Percentiles rank a stretch among this genome's conserved stretches.
Conservation (phyloP, 2,329 filamentous ascomycete genomes). For the Rutstroemia sp. region DNA sequence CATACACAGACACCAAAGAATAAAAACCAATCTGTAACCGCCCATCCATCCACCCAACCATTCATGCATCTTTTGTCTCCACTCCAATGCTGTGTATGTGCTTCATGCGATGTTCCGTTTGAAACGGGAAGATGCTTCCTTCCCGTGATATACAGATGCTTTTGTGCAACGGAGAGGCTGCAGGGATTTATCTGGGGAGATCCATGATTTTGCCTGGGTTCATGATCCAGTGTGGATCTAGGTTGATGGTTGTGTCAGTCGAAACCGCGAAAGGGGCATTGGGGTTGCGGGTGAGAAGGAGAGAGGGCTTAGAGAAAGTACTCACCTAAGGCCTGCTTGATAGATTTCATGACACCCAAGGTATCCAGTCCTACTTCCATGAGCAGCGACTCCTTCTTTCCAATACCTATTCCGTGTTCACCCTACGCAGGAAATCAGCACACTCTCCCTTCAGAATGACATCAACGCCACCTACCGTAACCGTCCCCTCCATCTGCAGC, state of each 20-base stretch:
- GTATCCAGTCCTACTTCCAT: constrained; percentile 77
- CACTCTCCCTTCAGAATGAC: neutral
- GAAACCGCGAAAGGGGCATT: neutral
- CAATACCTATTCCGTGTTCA: constrained; percentile 79
- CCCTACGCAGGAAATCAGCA: constrained; percentile 36
- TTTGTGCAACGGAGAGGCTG: no score
- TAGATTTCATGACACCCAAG: constrained; percentile 73
- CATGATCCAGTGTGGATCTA: constrained; percentile 78
- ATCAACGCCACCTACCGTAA: constrained; percentile 45
- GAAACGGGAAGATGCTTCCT: neutral
- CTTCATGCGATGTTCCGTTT: neutral
- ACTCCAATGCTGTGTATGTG: neutral
- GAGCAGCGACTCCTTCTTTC: constrained; percentile 73
- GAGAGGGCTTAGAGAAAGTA: neutral
- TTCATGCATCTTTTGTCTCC: no score
- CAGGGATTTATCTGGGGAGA: constrained; percentile 31
- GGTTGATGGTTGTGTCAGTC: neutral
- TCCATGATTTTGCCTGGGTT: constrained; percentile 93
- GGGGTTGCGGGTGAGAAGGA: neutral
- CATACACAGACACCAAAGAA: no score
- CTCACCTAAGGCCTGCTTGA: constrained; percentile 61
- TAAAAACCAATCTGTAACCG: no score
- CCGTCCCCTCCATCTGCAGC: constrained; percentile 89
- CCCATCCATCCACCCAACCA: no score
- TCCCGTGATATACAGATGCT: no score